A percentile compares a stretch with the other conserved stretches of the same genome.
Evolutionary conservation across 2,329 filamentous ascomycete species (phyloP).

Genomic region (Aspergillus calidoustus): DNA sequence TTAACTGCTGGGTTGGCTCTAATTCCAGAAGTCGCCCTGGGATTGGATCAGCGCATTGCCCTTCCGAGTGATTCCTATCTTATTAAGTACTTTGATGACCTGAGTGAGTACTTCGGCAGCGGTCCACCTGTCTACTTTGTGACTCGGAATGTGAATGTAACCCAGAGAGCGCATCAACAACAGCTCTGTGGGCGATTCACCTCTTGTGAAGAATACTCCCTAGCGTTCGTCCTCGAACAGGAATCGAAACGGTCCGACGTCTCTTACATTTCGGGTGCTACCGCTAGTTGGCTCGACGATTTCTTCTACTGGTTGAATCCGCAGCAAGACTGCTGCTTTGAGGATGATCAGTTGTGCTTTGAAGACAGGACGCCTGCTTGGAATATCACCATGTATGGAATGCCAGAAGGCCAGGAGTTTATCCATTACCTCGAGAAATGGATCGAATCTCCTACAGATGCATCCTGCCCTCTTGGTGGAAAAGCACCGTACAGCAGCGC

Average conservation of each 20-base stretch:
- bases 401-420: constrained; percentile 94
- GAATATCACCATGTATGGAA: constrained; percentile 87
- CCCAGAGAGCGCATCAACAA: constrained; percentile 75
- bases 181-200: constrained; percentile 90
- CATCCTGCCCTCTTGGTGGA: constrained; percentile 85
- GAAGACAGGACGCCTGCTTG: constrained; percentile 75
- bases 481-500: constrained; percentile 85
- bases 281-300: constrained; percentile 96
- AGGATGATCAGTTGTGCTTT: constrained; percentile 76
- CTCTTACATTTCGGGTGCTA: constrained; percentile 84
- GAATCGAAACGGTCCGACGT: constrained; percentile 87
- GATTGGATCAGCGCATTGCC: constrained; percentile 91
- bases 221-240: constrained; percentile 89
- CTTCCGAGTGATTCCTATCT: constrained; percentile 93
- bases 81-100: constrained; percentile 94
- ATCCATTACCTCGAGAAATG: constrained; percentile 83
- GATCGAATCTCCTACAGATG: constrained; percentile 77
- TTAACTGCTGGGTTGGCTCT: constrained; percentile 85
- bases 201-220: constrained; percentile 79
- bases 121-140: constrained; percentile 98
- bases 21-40: constrained; percentile 81
- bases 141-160: constrained; percentile 78
- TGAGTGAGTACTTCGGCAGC: constrained; percentile 88
- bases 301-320: constrained; percentile 98
- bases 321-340: constrained; percentile 74